Conservation (phyloP, 1,139 yeast species). For the Taphrina communis region DNA sequence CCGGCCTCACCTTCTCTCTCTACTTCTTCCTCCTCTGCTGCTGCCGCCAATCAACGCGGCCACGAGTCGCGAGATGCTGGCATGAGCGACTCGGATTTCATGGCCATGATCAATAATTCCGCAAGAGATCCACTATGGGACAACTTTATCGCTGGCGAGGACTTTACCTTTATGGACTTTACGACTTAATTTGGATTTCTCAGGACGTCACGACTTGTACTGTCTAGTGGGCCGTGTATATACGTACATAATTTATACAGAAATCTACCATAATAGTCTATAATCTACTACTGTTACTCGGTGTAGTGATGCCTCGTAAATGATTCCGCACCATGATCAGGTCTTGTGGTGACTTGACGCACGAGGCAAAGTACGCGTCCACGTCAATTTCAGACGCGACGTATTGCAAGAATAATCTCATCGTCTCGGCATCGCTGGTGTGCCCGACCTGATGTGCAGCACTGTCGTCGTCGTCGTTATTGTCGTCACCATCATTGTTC, state of each 20-base stretch:
- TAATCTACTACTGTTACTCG: not conserved
- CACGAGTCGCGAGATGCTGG: not conserved
- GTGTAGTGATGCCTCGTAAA: not conserved
- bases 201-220: no score
- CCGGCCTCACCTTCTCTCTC: constrained; percentile 6
- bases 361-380: constrained; percentile 20
- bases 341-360: not conserved
- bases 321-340: not conserved
- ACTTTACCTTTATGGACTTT: constrained; percentile 29
- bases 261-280: not conserved
- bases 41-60: no score
- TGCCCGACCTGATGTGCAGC: constrained; percentile 27
- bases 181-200: not conserved
- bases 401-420: constrained; percentile 55
- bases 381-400: constrained; percentile 1
- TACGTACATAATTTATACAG: not conserved
- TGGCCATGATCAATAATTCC: constrained; percentile 28
- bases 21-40: not conserved
- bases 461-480: not conserved
- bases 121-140: constrained; percentile 26
- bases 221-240: not conserved
- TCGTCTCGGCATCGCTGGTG: constrained; percentile 68
- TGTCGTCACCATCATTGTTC: not conserved
- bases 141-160: constrained; percentile 32
- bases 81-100: constrained; percentile 6